Conservation (phyloP, 2,329 filamentous ascomycete species). For the Aspergillus versicolor region DNA sequence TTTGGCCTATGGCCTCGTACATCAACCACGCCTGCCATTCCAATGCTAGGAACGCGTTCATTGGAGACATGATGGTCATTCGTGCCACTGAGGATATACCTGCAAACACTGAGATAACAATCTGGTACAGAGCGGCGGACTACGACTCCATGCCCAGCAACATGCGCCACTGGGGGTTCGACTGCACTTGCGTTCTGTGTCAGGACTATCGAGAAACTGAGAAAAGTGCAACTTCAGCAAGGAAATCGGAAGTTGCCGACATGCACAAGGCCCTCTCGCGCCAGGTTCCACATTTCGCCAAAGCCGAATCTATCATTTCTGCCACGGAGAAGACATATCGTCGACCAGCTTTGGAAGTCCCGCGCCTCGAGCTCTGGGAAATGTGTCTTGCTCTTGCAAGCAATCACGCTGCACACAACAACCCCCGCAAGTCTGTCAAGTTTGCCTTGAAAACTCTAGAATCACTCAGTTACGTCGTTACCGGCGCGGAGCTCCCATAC, state of each 20-base stretch:
- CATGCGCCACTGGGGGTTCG: slow-evolving; percentile 25
- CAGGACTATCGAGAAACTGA: slow-evolving; percentile 13
- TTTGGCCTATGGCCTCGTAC: slow-evolving; percentile 51
- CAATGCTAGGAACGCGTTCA: slow-evolving; percentile 51
- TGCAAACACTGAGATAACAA: slow-evolving; percentile 47
- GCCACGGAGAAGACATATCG: slow-evolving; percentile 23
- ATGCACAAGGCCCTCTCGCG: not conserved
- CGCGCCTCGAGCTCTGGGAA: slow-evolving; percentile 21
- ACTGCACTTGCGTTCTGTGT: slow-evolving; percentile 25
- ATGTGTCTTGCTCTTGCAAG: slow-evolving; percentile 20
- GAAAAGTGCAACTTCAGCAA: slow-evolving; percentile 5
- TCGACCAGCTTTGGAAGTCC: slow-evolving; percentile 24
- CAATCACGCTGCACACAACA: not conserved
- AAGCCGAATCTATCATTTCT: slow-evolving; percentile 17
- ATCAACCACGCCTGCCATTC: slow-evolving; percentile 56
- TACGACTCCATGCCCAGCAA: not conserved
- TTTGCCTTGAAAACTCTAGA: slow-evolving; percentile 23
- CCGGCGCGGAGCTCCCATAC: slow-evolving; percentile 19
- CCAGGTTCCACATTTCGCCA: not conserved
- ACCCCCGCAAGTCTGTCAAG: slow-evolving; percentile 16
- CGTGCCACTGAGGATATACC: slow-evolving; percentile 48
- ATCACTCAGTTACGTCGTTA: slow-evolving; percentile 26
- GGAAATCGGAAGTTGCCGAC: slow-evolving; percentile 12
- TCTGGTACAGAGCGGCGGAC: slow-evolving; percentile 38
- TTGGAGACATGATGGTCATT: slow-evolving; percentile 56